Percentiles rank a stretch among this genome's conserved stretches.
Conservation (phyloP, 106 monocot species). For the Chionographis japonica region DNA sequence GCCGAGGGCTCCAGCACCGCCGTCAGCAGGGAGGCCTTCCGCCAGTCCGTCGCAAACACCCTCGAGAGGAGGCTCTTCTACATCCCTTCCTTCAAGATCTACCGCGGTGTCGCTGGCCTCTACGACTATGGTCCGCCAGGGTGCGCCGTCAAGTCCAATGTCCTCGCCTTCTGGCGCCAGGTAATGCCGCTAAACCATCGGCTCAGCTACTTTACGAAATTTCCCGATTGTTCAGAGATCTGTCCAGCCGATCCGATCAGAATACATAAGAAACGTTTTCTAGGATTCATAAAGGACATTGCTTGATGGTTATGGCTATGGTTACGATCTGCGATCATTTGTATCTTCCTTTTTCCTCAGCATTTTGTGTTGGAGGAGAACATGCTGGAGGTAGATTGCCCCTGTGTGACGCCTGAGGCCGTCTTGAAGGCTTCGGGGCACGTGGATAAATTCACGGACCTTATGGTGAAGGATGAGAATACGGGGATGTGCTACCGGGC, state of each 20-base stretch:
- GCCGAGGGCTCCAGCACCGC: constrained; percentile 9
- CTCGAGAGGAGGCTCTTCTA: constrained; percentile 85
- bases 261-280: too few relatives aligned
- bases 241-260: too few relatives aligned
- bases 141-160: constrained; percentile 81
- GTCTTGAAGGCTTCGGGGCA: constrained; percentile 92
- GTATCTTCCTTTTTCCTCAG: constrained; percentile 15
- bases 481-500: constrained; percentile 86
- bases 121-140: constrained; percentile 96
- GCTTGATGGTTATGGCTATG: too few relatives aligned
- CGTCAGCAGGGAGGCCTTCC: constrained; percentile 45
- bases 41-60: constrained; percentile 68
- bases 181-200: constrained; percentile 18
- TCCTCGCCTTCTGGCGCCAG: constrained; percentile 93
- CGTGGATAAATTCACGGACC: constrained; percentile 96
- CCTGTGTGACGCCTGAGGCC: constrained; percentile 82
- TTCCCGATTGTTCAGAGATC: too few relatives aligned
- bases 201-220: too few relatives aligned
- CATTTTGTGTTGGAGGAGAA: constrained; percentile 97
- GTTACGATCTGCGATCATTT: too few relatives aligned
- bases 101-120: constrained; percentile 84
- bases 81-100: constrained; percentile 92
- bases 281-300: too few relatives aligned
- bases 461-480: constrained; percentile 98
- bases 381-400: constrained; percentile 92